Base-by-base conservation (phyloP, 345 rosid genomes). In the Psidium guajava region DNA sequence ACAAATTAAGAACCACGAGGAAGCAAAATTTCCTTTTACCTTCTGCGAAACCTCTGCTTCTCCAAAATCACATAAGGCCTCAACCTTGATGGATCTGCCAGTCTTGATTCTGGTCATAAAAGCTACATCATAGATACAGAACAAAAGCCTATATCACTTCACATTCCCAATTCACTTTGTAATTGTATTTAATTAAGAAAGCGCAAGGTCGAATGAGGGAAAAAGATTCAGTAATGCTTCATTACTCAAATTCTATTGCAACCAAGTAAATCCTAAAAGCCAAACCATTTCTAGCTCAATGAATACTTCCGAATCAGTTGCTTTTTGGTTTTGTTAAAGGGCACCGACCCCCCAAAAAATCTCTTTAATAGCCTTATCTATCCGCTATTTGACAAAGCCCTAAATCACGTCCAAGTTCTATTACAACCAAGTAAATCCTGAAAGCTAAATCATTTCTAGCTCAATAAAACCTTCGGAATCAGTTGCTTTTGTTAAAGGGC, bases 61-160 rank as follows among this genome's bases (percentile, higher is more conserved):
- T 85, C 92, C 91, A 88, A 96, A 95, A 92, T 93, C 94, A 87
- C 98, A 98, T 80, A 96, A 85, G 36, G 91, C 88, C 85, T 94
- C 98, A 32, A 94, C 91, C 86, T 92, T 92, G 42, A 93, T 88
- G 10, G 96, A 93, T 91, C 98, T 93, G 24, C 93, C 90, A 47
- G 94, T 89, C 91, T 92, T 96, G 88, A 98, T 94, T 88, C 92
- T 93, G 73, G 93, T 89, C 95, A 95, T 96, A 86, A 91, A 94
- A 90, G 99, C 99, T 98, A 91, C 92, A 89, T 16, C 59, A 52
- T 18, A 58, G 24, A 15, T 58, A 61, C 28, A 51, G 54, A 27
- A 11, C 40, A 51, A 8, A 49, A 10, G 84, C 14, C 58, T 15
- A 61, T 61, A 18, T 61, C 74, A 28, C 21, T 61, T 61, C 74